Base-by-base conservation (phyloP, 2,329 filamentous ascomycete genomes). In the Colletotrichum sp. region DNA sequence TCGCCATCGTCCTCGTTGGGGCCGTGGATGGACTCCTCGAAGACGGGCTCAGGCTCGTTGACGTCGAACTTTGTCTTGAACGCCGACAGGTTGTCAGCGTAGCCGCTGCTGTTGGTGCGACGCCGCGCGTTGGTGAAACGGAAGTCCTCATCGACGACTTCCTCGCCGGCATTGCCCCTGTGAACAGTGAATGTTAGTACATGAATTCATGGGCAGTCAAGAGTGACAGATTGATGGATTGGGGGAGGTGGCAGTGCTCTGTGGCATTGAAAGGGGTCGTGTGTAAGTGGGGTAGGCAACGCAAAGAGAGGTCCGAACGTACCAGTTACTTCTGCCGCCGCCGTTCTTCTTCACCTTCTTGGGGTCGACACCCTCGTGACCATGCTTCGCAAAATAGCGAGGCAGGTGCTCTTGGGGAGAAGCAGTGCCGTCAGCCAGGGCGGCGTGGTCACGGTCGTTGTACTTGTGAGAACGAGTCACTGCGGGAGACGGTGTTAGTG, bases 401-500 rank as follows among this genome's bases (percentile, higher is more conserved):
- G 97, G 96, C 32, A 98, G 88, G 81, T 94, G 91, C 80, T 97
- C 94, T 78, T 94, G 90, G 71, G 92, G 89, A 68, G 89, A 85
- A 77, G 92, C 93, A 74, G 92, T 93, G 83, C 94, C 95, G 81
- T 97, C 94, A 79, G 94, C 93, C 80, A 95, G 87, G 82, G 91
- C 94, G 81, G 92, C 92, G 88, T 98, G 95, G 90, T 98, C 94
- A 87, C 96, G 96, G 87, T 98, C 95, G 88, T 96, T 98, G 89
- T 90, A 92, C 90, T 99, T 99, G 92, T 96, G 95, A 79, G 96
- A 98, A 85, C 97, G 96, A 89, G 97, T 98, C 96, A 99, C 96
- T 98, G 80, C 16, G 55, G 34, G 60, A 21, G 57, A 32, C 3
- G 18, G 63, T 72, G 70, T 79, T 77, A 79, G 79, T 59, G 32